Conservation (phyloP, 2,329 filamentous ascomycete species). For the Hypoxylon sp. region DNA sequence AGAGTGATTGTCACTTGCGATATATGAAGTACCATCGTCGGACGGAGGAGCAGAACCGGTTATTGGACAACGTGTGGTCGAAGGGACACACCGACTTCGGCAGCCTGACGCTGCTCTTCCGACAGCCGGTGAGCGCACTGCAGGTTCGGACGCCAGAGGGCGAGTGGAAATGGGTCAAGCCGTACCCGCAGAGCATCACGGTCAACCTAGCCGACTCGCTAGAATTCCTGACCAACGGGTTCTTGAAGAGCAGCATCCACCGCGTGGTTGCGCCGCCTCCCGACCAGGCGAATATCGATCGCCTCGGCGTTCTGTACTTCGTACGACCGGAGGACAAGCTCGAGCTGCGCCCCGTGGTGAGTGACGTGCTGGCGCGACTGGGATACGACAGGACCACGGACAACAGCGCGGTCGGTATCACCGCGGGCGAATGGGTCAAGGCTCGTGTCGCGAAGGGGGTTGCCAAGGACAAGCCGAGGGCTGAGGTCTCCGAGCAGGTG, state of each 20-base stretch:
- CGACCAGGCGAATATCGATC: slow-evolving; percentile 55
- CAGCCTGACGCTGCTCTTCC: slow-evolving; percentile 64
- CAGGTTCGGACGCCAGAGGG: slow-evolving; percentile 58
- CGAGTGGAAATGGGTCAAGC: slow-evolving; percentile 60
- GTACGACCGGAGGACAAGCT: slow-evolving; percentile 49
- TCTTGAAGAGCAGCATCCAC: slow-evolving; percentile 56
- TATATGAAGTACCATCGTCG: slow-evolving; percentile 67
- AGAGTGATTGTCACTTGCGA: slow-evolving; percentile 64
- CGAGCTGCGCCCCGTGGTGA: slow-evolving; percentile 45
- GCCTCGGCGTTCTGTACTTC: slow-evolving; percentile 58
- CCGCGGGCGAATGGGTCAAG: slow-evolving; percentile 49
- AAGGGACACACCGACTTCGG: slow-evolving; percentile 64
- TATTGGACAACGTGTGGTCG: slow-evolving; percentile 48
- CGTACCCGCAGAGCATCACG: slow-evolving; percentile 59
- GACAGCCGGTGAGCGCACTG: slow-evolving; percentile 64
- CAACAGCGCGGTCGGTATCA: slow-evolving; percentile 43
- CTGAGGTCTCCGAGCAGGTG: slow-evolving; percentile 42
- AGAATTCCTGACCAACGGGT: slow-evolving; percentile 57
- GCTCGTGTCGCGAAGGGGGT: slow-evolving; percentile 43
- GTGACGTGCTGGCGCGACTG: slow-evolving; percentile 46
- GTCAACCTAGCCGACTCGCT: slow-evolving; percentile 62
- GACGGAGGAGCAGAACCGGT: slow-evolving; percentile 53
- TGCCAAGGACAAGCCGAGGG: slow-evolving; percentile 37
- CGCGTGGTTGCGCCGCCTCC: slow-evolving; percentile 54
- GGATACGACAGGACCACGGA: slow-evolving; percentile 44